phyloP scores from a whole-genome alignment of 805 yeast species.

The Candida orba region DNA sequence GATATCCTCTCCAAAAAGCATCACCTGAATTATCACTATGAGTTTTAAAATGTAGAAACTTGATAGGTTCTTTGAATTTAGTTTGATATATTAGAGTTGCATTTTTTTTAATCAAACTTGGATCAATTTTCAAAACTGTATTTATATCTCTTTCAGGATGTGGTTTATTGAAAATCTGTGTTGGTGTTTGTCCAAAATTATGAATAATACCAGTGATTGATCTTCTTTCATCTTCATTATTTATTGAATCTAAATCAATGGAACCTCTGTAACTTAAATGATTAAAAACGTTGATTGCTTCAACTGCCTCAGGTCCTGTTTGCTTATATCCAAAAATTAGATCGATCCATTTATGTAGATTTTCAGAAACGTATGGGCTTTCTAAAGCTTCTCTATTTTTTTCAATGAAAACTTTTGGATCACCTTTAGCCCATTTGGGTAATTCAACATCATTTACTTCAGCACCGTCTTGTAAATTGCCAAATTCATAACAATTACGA shows the following conservation, averaged over 20 bases:
- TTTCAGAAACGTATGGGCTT: slow-evolving; percentile 69
- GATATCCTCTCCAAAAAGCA: slow-evolving; percentile 45
- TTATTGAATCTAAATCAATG: slow-evolving; percentile 63
- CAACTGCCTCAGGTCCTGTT: slow-evolving; percentile 60
- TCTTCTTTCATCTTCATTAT: slow-evolving; percentile 64
- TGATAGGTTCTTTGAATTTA: slow-evolving; percentile 33
- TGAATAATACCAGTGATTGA: slow-evolving; percentile 82
- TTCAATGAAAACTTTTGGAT: slow-evolving; percentile 64
- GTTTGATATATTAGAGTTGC: slow-evolving; percentile 40
- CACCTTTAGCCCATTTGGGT: slow-evolving; percentile 81
- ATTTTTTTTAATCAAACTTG: slow-evolving; percentile 23
- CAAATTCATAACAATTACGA: slow-evolving; percentile 61
- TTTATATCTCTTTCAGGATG: slow-evolving; percentile 47
- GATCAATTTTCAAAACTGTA: slow-evolving; percentile 30
- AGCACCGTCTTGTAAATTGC: slow-evolving; percentile 54
- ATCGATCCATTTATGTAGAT: slow-evolving; percentile 81
- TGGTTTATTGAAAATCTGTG: slow-evolving; percentile 59
- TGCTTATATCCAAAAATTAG: slow-evolving; percentile 78
- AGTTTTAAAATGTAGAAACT: slow-evolving; percentile 37
- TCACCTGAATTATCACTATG: slow-evolving; percentile 27
- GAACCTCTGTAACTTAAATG: slow-evolving; percentile 82
- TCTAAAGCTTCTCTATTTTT: slow-evolving; percentile 81
- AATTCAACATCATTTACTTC: slow-evolving; percentile 54
- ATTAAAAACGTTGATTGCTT: slow-evolving; percentile 70
- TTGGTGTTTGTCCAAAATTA: slow-evolving; percentile 88